Conservation (phyloP, 768 basidiomycete species). For the Termitomyces heimii region DNA sequence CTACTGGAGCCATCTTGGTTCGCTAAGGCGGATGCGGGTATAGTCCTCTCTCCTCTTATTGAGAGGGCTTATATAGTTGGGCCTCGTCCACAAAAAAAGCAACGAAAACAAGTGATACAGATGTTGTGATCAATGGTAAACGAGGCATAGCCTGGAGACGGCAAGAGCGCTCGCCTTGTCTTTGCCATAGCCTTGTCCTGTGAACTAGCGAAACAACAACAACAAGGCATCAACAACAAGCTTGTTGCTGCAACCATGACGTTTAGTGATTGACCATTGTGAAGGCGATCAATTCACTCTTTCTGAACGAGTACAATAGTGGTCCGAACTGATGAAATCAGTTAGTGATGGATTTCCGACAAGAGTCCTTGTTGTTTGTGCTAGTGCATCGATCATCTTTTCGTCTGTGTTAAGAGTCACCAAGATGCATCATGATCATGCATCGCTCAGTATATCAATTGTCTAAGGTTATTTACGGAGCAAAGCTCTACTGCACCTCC, state of each 20-base stretch:
- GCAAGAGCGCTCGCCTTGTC: constrained; percentile 4
- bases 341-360: not conserved
- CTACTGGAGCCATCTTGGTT: constrained; percentile 5
- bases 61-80: constrained; percentile 8
- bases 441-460: not conserved
- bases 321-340: not conserved
- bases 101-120: constrained; percentile 13
- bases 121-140: constrained; percentile 10
- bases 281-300: not conserved
- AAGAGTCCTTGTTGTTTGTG: not conserved
- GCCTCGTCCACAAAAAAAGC: constrained; percentile 4
- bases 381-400: not conserved
- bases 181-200: constrained; percentile 2
- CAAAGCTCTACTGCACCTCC: not conserved
- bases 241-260: not conserved
- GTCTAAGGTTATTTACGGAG: not conserved
- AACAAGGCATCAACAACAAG: constrained; percentile 14
- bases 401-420: not conserved
- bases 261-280: not conserved
- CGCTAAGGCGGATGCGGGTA: not conserved
- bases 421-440: not conserved
- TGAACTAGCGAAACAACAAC: constrained; percentile 8
- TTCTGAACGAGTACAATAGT: constrained; percentile 2
- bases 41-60: not conserved
- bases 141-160: constrained; percentile 12